Conservation (phyloP, 2,329 filamentous ascomycete species). For the Colletotrichum ledebouriae region DNA sequence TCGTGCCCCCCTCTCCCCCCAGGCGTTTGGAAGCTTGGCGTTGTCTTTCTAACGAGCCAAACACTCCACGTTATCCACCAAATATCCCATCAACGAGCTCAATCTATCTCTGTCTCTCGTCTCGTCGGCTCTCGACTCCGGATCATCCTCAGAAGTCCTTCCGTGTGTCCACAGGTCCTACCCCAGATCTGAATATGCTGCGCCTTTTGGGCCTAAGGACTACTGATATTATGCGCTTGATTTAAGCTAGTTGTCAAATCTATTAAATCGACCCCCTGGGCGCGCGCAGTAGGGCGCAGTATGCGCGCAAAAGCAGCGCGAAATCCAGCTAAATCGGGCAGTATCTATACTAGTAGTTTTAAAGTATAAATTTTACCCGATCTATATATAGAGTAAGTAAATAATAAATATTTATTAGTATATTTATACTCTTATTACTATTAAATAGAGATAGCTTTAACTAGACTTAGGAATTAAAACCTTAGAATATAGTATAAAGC, state of each 20-base stretch:
- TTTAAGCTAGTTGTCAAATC: neutral
- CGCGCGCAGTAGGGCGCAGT: no score
- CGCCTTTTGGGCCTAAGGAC: neutral
- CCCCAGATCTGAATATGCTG: constrained; percentile 15
- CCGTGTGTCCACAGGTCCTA: neutral
- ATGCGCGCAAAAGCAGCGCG: no score
- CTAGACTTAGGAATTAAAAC: no score
- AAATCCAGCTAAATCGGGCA: no score
- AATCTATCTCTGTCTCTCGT: neutral
- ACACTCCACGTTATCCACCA: constrained; percentile 15
- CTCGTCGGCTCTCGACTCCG: constrained; percentile 1
- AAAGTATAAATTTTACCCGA: no score
- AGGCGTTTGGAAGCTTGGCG: constrained; percentile 18
- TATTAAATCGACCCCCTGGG: no score
- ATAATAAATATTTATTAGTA: no score
- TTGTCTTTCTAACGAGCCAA: constrained; percentile 11
- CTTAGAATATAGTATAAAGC: no score
- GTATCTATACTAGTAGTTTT: no score
- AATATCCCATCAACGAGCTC: neutral
- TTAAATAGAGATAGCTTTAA: no score
- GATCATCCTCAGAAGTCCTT: neutral
- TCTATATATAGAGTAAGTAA: no score
- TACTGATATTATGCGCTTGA: neutral
- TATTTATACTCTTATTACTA: no score
- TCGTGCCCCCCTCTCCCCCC: neutral